Evolutionary conservation across 805 yeast species (phyloP).

Genomic region (Starmerella roubikii): DNA sequence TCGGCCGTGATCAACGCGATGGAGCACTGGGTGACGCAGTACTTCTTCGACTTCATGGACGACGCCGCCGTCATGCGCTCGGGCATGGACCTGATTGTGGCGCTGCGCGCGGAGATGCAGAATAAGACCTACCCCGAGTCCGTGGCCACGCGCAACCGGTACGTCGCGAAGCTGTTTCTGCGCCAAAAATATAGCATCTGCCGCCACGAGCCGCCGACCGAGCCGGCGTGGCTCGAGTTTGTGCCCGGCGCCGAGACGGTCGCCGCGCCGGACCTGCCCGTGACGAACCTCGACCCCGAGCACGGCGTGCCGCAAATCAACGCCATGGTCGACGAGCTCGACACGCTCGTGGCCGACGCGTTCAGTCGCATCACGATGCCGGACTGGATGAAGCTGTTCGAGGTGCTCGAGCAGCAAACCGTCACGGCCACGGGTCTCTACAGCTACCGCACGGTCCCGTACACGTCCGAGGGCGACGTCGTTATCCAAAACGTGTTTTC

Average conservation of each 20-base stretch:
- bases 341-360: slow-evolving; percentile 44
- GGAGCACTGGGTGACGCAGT: slow-evolving; percentile 53
- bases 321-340: slow-evolving; percentile 48
- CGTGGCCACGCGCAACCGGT: neutral
- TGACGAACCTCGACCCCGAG: slow-evolving; percentile 11
- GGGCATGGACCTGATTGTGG: slow-evolving; percentile 3
- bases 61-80: slow-evolving; percentile 44
- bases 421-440: slow-evolving; percentile 47
- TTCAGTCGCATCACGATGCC: slow-evolving; percentile 43
- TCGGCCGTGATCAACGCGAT: slow-evolving; percentile 69
- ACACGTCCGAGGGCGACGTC: slow-evolving; percentile 38
- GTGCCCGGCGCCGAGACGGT: neutral
- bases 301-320: slow-evolving; percentile 31
- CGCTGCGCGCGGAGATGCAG: slow-evolving; percentile 3
- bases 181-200: slow-evolving; percentile 7
- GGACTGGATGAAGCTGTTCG: slow-evolving; percentile 72
- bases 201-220: neutral
- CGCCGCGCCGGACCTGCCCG: slow-evolving; percentile 8
- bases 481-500: slow-evolving; percentile 53
- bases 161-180: slow-evolving; percentile 1
- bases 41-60: slow-evolving; percentile 62
- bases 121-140: slow-evolving; percentile 5
- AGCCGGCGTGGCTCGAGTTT: slow-evolving; percentile 3
- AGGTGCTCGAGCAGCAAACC: slow-evolving; percentile 56
- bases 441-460: slow-evolving; percentile 35